Conservation (phyloP, 2,329 filamentous ascomycete species). For the Eutypa lata region DNA sequence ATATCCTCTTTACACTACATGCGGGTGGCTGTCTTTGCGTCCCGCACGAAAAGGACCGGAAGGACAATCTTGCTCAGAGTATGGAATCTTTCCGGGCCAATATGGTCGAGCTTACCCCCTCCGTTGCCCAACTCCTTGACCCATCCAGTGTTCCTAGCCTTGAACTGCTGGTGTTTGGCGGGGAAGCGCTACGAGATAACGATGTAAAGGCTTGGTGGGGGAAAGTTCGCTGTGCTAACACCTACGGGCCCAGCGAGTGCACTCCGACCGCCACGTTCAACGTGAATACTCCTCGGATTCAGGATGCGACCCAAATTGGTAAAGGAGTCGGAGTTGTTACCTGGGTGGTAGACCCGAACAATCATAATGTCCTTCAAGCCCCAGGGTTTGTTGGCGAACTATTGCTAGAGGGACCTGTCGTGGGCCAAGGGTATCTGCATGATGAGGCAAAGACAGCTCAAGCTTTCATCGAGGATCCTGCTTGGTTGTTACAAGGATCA, state of each 20-base stretch:
- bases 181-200: not conserved
- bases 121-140: not conserved
- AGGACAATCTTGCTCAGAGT: not conserved
- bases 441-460: not conserved
- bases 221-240: not conserved
- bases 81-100: not conserved
- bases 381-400: not conserved
- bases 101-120: not conserved
- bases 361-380: not conserved
- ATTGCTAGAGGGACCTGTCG: not conserved
- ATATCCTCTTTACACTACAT: not conserved
- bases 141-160: not conserved
- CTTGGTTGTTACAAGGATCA: not conserved
- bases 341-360: not conserved
- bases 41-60: not conserved
- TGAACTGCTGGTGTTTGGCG: not conserved
- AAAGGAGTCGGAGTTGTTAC: not conserved
- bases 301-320: not conserved
- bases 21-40: not conserved
- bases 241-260: not conserved
- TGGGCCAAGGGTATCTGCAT: not conserved
- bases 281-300: not conserved
- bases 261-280: not conserved
- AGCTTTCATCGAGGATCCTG: not conserved
- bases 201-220: not conserved